Base-by-base conservation (phyloP, 108 stramenopile species). In the Mediolabrus comicus region DNA sequence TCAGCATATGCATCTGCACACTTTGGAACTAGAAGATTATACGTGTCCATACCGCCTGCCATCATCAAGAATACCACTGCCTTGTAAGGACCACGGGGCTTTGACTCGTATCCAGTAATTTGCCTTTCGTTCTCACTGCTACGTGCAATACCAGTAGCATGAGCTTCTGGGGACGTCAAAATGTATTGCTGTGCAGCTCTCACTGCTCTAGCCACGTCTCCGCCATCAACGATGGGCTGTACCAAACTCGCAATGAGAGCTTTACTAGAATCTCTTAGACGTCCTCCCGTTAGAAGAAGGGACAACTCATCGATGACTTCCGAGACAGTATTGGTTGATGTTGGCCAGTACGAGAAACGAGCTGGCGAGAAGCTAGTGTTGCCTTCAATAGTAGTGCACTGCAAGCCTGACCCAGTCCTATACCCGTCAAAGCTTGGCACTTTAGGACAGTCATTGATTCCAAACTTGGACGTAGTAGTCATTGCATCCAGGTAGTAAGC, bases 231-330 rank as follows among this genome's bases (percentile, higher is more conserved):
- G 25, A 64, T 62, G 16, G n/a, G 29, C 33, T 73, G 65, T 53
- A 66, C 56, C 28, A 58, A 53, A 4, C 29, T 53, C 8, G 62
- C 55, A 49, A 79, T 68, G 11, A 79, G 55, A 0, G 59, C 52
- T 26, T 70, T 34, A 12, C 60, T 62, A 16, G 62, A 30, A 28
- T 52, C 54, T 17, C 29, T 59, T 51, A 79, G 43, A 38, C 82
- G 29, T 3, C 84, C 87, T 31, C 63, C 59, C 27, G 85, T 86
- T 30, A 91, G 65, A 3, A 91, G 62, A 28, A 69, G 49, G 4
- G 70, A 56, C 19, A 91, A 76, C 26, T 87, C 84, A 34, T 78
- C 72, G 13, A 88, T 41, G 3, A 88, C 62, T 41, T 62, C 77
- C 16, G 31, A 34, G 12, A 59, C 67, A 38, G 56, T 34, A 6